Base-by-base conservation (phyloP, 2,329 filamentous ascomycete species). In the Monosporascus sp. region DNA sequence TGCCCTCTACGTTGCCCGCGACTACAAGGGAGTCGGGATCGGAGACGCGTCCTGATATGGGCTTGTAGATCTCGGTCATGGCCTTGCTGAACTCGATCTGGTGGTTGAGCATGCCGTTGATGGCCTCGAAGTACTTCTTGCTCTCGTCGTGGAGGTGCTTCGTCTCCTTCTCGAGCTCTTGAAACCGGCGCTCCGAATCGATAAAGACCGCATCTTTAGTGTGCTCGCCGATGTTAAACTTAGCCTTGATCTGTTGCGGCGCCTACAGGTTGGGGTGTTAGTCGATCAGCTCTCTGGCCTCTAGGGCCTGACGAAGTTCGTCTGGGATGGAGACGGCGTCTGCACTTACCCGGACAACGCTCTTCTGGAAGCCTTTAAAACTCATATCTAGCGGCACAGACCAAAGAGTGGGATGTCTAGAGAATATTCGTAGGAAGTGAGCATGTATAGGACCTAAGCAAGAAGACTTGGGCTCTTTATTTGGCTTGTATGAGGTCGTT, bases 51-150 rank as follows among this genome's bases (percentile, higher is more conserved):
- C 94, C 94, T 52, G 93, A 97, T 65, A 99, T 99, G 62, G 94
- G 94, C 71, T 96, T 96, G 80, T 99, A 99, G 65, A 99, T 88
- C 72, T 99, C 94, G 59, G 88, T 87, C 78, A 96, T 93, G 61
- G 92, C 90, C 74, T 96, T 85, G 64, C 93, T 96, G 76, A 99
- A 99, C 70, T 96, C 93, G 73, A 99, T 97, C 77, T 99, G 94
- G 74, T 97, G 92, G 68, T 79, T 84, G 65, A 99, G 82, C 94
- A 99, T 99, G 78, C 88, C 89, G 75, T 97, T 97, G 76, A 99
- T 97, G 69, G 94, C 90, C 51, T 96, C 86, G 65, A 96, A 97
- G 73, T 99, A 99, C 76, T 96, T 97, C 72, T 92, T 89, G 53
- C 91, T 96, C 74, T 97, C 93, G 76, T 96, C 91, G 74, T 97